A percentile compares a stretch with the other conserved stretches of the same genome.
Conservation (phyloP, 1,284 basidiomycete species). For the Malassezia pachydermatis region DNA sequence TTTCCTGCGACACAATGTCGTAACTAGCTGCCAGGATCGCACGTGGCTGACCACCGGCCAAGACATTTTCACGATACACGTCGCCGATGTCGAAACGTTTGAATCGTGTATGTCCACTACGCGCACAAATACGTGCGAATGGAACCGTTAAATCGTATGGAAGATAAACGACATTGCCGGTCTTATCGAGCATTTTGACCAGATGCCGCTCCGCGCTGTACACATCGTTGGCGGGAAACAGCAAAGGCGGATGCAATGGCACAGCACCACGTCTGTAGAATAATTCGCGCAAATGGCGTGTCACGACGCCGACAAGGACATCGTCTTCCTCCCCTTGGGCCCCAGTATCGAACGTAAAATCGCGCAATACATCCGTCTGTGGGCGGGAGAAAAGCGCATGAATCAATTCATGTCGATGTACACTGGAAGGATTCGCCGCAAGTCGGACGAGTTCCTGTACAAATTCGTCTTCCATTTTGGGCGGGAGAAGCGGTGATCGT, state of each 20-base stretch:
- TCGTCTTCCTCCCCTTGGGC: conserved; percentile 62
- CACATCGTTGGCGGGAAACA: conserved; percentile 60
- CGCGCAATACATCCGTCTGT: conserved; percentile 57
- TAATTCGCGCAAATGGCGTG: conserved; percentile 63
- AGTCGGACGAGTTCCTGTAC: conserved; percentile 67
- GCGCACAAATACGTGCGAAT: conserved; percentile 73
- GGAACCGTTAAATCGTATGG: conserved; percentile 55
- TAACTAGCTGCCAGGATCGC: conserved; percentile 45
- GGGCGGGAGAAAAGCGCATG: conserved; percentile 45
- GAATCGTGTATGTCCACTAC: conserved; percentile 64
- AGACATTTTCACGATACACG: conserved; percentile 45
- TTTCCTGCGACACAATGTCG: conserved; percentile 47
- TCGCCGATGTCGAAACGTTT: conserved; percentile 71
- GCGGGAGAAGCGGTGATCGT: conserved; percentile 65
- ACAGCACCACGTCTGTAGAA: conserved; percentile 83
- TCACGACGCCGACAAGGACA: conserved; percentile 64
- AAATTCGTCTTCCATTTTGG: conserved; percentile 69
- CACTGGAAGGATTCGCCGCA: conserved; percentile 56
- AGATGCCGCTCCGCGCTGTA: conserved; percentile 76
- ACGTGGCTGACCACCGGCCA: conserved; percentile 48
- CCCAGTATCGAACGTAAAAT: conserved; percentile 69
- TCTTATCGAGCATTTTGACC: conserved; percentile 65
- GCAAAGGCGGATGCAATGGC: conserved; percentile 68
- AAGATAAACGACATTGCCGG: conserved; percentile 46
- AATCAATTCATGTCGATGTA: conserved; percentile 36